phyloP scores from a whole-genome alignment of 139 green algal genomes.

The Medakamo hakoo region DNA sequence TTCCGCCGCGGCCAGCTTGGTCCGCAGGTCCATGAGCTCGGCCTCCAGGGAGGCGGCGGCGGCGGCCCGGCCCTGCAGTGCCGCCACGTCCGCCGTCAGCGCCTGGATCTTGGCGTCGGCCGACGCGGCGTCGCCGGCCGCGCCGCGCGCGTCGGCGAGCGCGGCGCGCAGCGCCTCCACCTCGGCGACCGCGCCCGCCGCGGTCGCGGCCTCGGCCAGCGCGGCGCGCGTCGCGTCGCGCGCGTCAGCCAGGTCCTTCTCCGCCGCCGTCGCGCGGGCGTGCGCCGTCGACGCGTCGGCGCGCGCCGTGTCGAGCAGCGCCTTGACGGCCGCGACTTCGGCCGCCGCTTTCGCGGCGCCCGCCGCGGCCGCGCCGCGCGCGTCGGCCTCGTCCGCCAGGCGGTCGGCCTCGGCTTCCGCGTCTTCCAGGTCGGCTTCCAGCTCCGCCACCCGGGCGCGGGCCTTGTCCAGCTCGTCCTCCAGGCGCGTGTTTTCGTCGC shows the following conservation, averaged over 20 bases:
- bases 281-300: neutral
- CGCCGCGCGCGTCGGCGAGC: too few relatives aligned
- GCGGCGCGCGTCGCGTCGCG: neutral
- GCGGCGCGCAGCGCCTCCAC: neutral
- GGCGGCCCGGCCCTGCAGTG: neutral
- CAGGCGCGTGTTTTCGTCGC: conserved; percentile 4
- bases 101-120: neutral
- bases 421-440: neutral
- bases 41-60: neutral
- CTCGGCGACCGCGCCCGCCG: neutral
- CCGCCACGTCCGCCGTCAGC: neutral
- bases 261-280: too few relatives aligned
- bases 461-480: conserved; percentile 1
- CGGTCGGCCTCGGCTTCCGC: neutral
- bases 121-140: too few relatives aligned
- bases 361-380: too few relatives aligned
- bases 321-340: neutral
- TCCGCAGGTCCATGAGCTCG: neutral
- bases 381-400: neutral
- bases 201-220: too few relatives aligned
- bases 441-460: neutral
- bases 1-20: neutral
- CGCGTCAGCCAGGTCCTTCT: neutral
- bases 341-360: too few relatives aligned
- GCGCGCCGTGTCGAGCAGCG: neutral